Evolutionary conservation across 2,329 filamentous ascomycete species (phyloP), one percentile per base, ranked within the genome.

Genomic region (Verticillium albo-atrum): DNA sequence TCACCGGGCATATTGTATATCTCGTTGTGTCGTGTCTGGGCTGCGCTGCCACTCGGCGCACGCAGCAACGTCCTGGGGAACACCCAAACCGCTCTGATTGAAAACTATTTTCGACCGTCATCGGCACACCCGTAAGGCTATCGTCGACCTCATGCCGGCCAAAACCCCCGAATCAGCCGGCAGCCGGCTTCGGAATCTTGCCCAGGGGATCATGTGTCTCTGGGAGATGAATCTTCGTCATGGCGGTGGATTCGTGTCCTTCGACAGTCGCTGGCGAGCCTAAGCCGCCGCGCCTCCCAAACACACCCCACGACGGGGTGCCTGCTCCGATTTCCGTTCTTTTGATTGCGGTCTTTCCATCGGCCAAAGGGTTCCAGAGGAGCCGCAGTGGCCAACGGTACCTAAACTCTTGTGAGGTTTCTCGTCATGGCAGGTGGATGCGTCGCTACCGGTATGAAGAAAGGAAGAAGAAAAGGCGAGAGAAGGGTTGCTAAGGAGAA

Each of bases 321-420:
- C 64, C 67, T 70, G 70, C 70, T 72, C 70, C 67, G 70, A 72
- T 72, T 63, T 72, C 70, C 71, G 70, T 72, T 72, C 70, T 72
- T 69, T 56, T 56, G 57, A 23, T 25, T 12, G 30, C 56, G 63
- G 61, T 62, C 66, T 27, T 60, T 54, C 59, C 66, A 65, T 64
- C 58, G 47, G 14, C 55, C 55, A 32, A 60, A 42, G 54, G 60
- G 55, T 58, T 59, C 62, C 59, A 28, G 42, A 54, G 52, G 55
- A 58, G 57, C 58, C 59, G 25, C 60, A 54, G 25, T 50, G 61
- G 60, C 4, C 47, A 61, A 60, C 27, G 59, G 57, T 64, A 55
- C 61, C 62, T 51, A 42, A 63, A 52, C 56, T 28, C 56, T 52
- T 61, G 61, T 62, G 60, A 60, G 54, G 57, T 56, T 65, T 53